Percentiles rank a stretch among this genome's conserved stretches.
Conservation (phyloP, 495 filamentous ascomycete species). For the Xylaria sp. region DNA sequence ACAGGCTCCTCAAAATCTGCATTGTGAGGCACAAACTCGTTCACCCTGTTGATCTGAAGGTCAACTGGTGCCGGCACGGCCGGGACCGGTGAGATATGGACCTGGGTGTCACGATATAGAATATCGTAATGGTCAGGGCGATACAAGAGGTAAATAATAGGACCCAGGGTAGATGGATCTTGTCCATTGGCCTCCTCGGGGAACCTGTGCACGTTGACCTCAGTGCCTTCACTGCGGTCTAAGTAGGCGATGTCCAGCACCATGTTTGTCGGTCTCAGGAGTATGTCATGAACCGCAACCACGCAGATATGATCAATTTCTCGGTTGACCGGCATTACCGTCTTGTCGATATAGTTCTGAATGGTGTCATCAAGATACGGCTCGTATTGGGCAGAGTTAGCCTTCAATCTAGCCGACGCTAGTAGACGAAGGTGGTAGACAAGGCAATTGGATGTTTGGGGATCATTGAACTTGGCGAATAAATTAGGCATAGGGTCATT, state of each 20-base stretch:
- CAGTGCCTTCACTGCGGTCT: slow-evolving; percentile 81
- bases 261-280: slow-evolving; percentile 81
- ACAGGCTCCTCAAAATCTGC: slow-evolving; percentile 45
- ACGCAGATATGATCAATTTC: slow-evolving; percentile 93
- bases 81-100: slow-evolving; percentile 54
- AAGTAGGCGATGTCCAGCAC: slow-evolving; percentile 89
- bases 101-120: slow-evolving; percentile 68
- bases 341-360: slow-evolving; percentile 70
- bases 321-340: slow-evolving; percentile 74
- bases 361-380: slow-evolving; percentile 70
- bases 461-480: slow-evolving; percentile 77
- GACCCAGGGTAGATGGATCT: slow-evolving; percentile 52
- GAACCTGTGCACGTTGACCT: slow-evolving; percentile 79
- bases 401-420: slow-evolving; percentile 87
- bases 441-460: slow-evolving; percentile 69
- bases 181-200: slow-evolving; percentile 62
- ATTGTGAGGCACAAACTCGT: slow-evolving; percentile 46
- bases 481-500: slow-evolving; percentile 67
- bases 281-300: slow-evolving; percentile 74
- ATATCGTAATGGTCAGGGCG: slow-evolving; percentile 91
- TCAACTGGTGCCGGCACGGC: slow-evolving; percentile 52
- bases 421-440: slow-evolving; percentile 75
- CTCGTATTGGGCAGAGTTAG: slow-evolving; percentile 69
- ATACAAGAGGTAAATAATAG: slow-evolving; percentile 61
- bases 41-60: slow-evolving; percentile 60